A percentile compares a stretch with the other conserved stretches of the same genome.
Evolutionary conservation across 2,329 filamentous ascomycete species (phyloP).

Genomic region (Truncatella angustata): DNA sequence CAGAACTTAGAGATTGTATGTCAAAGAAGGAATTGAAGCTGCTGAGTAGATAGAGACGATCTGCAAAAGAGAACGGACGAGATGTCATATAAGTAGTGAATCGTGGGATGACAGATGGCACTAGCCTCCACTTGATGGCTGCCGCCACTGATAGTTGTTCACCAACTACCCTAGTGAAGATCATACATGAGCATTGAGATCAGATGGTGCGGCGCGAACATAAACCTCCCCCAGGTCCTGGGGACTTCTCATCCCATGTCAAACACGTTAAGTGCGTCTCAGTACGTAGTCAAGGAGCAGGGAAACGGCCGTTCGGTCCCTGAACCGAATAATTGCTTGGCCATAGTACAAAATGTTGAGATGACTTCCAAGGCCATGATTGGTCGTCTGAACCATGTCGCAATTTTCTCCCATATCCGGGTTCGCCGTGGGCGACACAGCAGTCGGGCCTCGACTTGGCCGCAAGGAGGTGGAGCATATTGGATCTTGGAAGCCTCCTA

Average conservation of each 20-base stretch:
- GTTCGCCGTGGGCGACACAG: neutral
- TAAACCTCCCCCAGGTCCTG: neutral
- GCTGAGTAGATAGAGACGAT: constrained; percentile 16
- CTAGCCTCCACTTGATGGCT: no score
- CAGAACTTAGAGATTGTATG: constrained; percentile 32
- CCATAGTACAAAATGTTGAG: neutral
- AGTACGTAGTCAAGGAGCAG: neutral
- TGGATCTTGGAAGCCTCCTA: neutral
- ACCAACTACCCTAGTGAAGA: constrained; percentile 3
- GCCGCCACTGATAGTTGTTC: neutral
- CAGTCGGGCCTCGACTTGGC: neutral
- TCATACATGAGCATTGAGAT: constrained; percentile 7
- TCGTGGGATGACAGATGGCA: neutral
- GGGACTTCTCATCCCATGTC: constrained; percentile 7
- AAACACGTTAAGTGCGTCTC: constrained; percentile 7
- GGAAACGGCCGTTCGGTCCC: neutral
- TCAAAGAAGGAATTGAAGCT: constrained; percentile 18
- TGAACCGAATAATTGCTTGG: constrained; percentile 1
- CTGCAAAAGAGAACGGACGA: constrained; percentile 12
- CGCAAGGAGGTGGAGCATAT: neutral
- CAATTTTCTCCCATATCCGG: neutral
- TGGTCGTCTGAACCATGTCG: neutral
- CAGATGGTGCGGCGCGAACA: constrained; percentile 9
- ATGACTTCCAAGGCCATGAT: neutral
- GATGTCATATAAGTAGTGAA: constrained; percentile 9